Evolutionary conservation across 441 rosid species (phyloP).

Genomic region (Eruca vesicaria): DNA sequence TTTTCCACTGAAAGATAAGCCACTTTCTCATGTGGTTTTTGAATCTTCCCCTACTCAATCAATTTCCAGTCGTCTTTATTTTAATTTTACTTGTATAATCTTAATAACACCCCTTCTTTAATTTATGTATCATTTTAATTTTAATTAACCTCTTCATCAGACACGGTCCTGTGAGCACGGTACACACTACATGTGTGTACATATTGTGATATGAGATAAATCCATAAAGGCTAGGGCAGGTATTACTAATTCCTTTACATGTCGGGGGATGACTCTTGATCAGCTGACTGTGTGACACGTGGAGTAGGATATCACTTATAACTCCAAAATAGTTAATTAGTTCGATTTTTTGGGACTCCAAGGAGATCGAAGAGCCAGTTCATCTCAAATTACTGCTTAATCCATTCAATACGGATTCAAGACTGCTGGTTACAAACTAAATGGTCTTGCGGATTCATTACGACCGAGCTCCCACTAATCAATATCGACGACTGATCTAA

Average conservation of each 20-base stretch:
- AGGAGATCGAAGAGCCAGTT: background rate
- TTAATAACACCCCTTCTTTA: background rate
- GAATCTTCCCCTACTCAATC: constrained; percentile 32
- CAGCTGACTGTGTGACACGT: background rate
- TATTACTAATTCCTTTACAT: background rate
- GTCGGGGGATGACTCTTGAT: background rate
- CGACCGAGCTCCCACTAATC: background rate
- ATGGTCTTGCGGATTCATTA: background rate
- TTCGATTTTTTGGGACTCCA: background rate
- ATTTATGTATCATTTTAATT: background rate
- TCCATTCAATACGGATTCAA: background rate
- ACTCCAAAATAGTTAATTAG: background rate
- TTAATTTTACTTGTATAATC: constrained; percentile 7
- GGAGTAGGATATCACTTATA: background rate
- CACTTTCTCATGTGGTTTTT: constrained; percentile 37
- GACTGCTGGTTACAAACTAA: background rate
- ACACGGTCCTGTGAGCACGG: constrained; percentile 46
- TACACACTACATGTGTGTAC: background rate
- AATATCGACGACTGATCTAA: background rate
- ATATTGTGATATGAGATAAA: background rate
- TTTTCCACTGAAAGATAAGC: constrained; percentile 22
- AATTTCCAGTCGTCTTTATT: constrained; percentile 26
- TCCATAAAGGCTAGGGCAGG: background rate
- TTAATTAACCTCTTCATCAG: constrained; percentile 14
- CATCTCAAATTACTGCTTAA: background rate